Evolutionary conservation across 768 basidiomycete species (phyloP).

Genomic region (Phanerochaete carnosa): DNA sequence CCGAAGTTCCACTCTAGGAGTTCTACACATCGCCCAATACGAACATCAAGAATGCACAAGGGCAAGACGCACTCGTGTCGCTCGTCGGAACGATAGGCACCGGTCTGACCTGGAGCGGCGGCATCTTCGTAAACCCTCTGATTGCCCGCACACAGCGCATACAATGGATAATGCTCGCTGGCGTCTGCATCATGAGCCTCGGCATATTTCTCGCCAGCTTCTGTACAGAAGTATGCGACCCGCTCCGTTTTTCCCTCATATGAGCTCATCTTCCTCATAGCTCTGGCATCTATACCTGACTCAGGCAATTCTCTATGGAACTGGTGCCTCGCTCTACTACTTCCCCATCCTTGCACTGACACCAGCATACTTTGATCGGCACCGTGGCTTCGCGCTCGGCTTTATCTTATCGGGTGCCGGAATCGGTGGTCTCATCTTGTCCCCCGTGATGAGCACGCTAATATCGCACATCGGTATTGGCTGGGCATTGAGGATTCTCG

Average conservation of each 20-base stretch:
- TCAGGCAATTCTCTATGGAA: constrained; percentile 39
- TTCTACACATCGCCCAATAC: constrained; percentile 38
- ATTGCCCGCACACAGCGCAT: constrained; percentile 32
- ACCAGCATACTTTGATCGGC: constrained; percentile 40
- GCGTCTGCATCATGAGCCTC: constrained; percentile 38
- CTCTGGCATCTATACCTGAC: constrained; percentile 43
- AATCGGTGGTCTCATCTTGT: constrained; percentile 40
- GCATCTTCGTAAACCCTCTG: constrained; percentile 40
- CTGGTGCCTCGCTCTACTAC: constrained; percentile 42
- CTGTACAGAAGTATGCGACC: constrained; percentile 26
- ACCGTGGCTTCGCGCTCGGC: constrained; percentile 44
- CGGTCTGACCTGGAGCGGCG: constrained; percentile 44
- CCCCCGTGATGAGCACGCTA: constrained; percentile 35
- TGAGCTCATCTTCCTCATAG: constrained; percentile 15
- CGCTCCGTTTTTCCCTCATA: not conserved
- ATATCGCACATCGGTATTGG: constrained; percentile 32
- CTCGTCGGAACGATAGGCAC: constrained; percentile 42
- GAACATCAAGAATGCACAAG: constrained; percentile 32
- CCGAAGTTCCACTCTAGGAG: constrained; percentile 31
- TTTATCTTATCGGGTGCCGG: constrained; percentile 39
- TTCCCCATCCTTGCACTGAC: constrained; percentile 42
- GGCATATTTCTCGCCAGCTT: constrained; percentile 40
- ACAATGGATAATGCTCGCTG: constrained; percentile 33
- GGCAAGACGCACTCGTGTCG: constrained; percentile 38
- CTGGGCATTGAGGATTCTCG: constrained; percentile 37